Evolutionary conservation across 2,329 filamentous ascomycete species (phyloP).

Genomic region (Fusarium sp.): DNA sequence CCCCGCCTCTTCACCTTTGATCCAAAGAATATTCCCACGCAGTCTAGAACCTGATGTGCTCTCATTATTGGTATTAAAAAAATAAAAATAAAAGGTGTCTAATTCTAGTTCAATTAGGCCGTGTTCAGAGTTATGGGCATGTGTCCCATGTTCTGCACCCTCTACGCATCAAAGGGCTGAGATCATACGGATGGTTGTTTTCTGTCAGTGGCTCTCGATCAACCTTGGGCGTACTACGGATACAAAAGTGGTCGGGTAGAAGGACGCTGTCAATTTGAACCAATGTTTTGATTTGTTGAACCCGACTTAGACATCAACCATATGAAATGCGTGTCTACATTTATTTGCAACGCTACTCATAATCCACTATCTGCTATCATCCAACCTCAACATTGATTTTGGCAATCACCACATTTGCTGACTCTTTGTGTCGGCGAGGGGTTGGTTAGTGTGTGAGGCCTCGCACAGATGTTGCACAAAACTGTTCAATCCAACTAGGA

Average conservation of each 20-base stretch:
- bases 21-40: too few species aligned
- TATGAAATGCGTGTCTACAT: neutral
- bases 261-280: neutral
- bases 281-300: neutral
- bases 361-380: neutral
- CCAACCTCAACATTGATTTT: slow-evolving; percentile 12
- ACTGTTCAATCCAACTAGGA: slow-evolving; percentile 19
- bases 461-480: slow-evolving; percentile 28
- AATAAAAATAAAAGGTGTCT: too few species aligned
- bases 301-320: neutral
- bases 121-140: neutral
- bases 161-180: too few species aligned
- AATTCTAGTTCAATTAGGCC: neutral
- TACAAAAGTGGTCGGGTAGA: neutral
- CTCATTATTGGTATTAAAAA: neutral
- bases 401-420: neutral
- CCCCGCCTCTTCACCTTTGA: too few species aligned
- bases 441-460: slow-evolving; percentile 22
- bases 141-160: too few species aligned
- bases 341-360: neutral
- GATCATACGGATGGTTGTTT: too few species aligned
- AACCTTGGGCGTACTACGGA: too few species aligned
- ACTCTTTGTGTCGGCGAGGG: slow-evolving; percentile 4
- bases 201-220: too few species aligned
- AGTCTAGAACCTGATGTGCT: too few species aligned